Evolutionary conservation across 2,329 filamentous ascomycete genomes (phyloP), one percentile per base, ranked within the genome.

Genomic region (Rhynchosporium graminicola): DNA sequence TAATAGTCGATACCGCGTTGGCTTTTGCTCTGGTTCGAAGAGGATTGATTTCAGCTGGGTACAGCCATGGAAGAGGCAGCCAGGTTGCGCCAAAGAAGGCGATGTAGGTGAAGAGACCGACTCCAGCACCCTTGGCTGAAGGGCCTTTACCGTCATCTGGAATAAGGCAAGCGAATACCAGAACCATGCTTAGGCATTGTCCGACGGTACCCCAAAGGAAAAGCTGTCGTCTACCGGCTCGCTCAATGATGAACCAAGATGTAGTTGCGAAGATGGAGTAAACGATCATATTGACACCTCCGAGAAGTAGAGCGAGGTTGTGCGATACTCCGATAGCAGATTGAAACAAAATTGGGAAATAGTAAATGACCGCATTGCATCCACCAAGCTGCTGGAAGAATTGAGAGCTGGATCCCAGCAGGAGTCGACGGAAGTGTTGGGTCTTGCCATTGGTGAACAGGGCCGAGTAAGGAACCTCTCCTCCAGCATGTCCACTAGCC

Each of bases 161-260:
- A 26, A 77, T 77, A 10, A 77, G 56, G 38, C 74, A 75, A 9
- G 69, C 71, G 59, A 77, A 77, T 2, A 76, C 74, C 29, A 91
- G 80, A 2, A 86, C 82, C 88, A 91, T 91, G 57, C 83, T 85
- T 1, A 81, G 72, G 43, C 84, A 85, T 78, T 87, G 86, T 0
- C 86, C 86, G 40, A 83, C 76, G 0, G 85, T 84, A 59, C 88
- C 88, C 66, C 89, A 83, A 15, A 92, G 76, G 86, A 92, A 91
- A 65, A 92, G 82, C 71, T 85, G 83, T 20, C 89, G 83, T 40
- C 89, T 86, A 15, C 88, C 88, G 4, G 87, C 82, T 1, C 86
- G 82, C 74, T 82, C 80, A 59, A 82, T 80, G 31, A 78, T 73
- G 45, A 77, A 77, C 83, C 83, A 79, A 47, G 83, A 82, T 0